phyloP scores from a whole-genome alignment of 805 yeast species.

The Candida rishiriensis region DNA sequence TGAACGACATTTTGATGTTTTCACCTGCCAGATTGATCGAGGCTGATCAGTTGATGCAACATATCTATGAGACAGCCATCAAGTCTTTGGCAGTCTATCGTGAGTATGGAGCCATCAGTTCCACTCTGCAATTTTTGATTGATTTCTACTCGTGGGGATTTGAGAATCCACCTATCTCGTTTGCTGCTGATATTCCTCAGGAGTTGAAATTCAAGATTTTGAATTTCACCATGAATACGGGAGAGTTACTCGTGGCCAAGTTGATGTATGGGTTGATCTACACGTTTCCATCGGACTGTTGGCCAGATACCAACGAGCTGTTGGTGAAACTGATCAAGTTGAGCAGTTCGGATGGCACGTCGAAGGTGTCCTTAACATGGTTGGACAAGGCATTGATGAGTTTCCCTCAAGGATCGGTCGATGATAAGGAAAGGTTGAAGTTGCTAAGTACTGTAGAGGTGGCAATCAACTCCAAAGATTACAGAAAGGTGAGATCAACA shows the following conservation, averaged over 20 bases:
- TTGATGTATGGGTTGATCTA: slow-evolving; percentile 65
- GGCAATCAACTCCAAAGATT: slow-evolving; percentile 65
- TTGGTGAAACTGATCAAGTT: slow-evolving; percentile 58
- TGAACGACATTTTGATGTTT: slow-evolving; percentile 71
- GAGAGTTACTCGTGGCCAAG: slow-evolving; percentile 49
- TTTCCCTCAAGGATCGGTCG: slow-evolving; percentile 61
- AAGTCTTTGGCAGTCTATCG: slow-evolving; percentile 47
- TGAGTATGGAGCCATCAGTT: slow-evolving; percentile 65
- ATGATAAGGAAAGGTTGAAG: slow-evolving; percentile 63
- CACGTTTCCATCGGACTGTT: slow-evolving; percentile 65
- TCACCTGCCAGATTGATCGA: slow-evolving; percentile 54
- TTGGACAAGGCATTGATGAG: slow-evolving; percentile 45
- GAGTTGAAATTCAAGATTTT: slow-evolving; percentile 45
- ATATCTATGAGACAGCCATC: slow-evolving; percentile 56
- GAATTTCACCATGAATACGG: slow-evolving; percentile 46
- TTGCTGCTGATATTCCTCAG: slow-evolving; percentile 52
- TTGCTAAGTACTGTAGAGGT: slow-evolving; percentile 51
- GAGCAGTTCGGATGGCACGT: slow-evolving; percentile 40
- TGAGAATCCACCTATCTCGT: slow-evolving; percentile 72
- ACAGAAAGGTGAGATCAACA: slow-evolving; percentile 65
- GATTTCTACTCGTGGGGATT: slow-evolving; percentile 86
- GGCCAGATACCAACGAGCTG: slow-evolving; percentile 71
- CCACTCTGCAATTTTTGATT: slow-evolving; percentile 70
- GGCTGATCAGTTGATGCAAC: slow-evolving; percentile 41
- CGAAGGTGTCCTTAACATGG: slow-evolving; percentile 51